Evolutionary conservation across 2,329 filamentous ascomycete genomes (phyloP), one percentile per base, ranked within the genome.

Genomic region (Arthrinium phaeospermum): DNA sequence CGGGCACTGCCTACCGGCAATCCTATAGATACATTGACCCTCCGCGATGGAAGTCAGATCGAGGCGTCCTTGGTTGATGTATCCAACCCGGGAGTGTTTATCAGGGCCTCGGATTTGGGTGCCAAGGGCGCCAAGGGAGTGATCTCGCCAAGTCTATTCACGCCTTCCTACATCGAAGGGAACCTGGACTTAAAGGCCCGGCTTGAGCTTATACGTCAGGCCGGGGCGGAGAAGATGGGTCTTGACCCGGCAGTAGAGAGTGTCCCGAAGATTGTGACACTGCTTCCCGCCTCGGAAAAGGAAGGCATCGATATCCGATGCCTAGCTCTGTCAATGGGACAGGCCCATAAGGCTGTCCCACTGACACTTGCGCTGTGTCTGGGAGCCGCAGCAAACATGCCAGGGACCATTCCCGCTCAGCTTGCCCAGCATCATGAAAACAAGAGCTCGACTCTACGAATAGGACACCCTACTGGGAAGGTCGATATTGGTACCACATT

Each of bases 401-500:
- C 79, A 0, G 85, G 84, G 0, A 87, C 85, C 0, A 76, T 87
- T 7, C 83, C 84, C 0, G 76, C 80, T n/a, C 75, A 79, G 51
- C 75, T 85, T 41, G 73, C 80, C 10, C 75, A 74, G 0, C 71
- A 75, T 0, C 71, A 72, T 22, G 70, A 73, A 0, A 77, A 76
- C 16, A 46, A 5, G 13, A 37, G 64, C n/a, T 47, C 76, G 16
- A 72, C 81, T 4, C 77, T 87, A 4, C 80, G 81, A 22, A 85
- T 88, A 45, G 84, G 80, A 3, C 86, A 88, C 74, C 85, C 86
- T 0, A 85, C 84, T 47, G 86, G 86, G 2, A 81, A 74, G 64
- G 78, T 88, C 24, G 84, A 86, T 71, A 85, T 88, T 27, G 83
- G 84, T 1, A 85, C 85, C 1, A 82, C 79, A 14, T 79, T 85